Conservation (phyloP, 164 flowering plant species). For the Stephania japonica region DNA sequence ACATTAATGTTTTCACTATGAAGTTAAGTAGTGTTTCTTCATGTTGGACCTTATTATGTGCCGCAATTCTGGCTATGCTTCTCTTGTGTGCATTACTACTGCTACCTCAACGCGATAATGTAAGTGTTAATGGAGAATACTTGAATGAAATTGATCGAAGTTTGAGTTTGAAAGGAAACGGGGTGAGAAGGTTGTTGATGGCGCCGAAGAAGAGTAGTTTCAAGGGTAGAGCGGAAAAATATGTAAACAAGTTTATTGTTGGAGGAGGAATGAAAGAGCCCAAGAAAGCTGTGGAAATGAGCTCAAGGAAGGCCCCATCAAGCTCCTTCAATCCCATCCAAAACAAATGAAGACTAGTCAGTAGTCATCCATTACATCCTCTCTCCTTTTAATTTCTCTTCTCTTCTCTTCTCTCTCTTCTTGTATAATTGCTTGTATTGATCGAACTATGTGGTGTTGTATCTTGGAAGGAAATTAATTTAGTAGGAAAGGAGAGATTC, state of each 20-base stretch:
- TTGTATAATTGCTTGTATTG: not conserved
- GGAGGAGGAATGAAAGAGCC: not conserved
- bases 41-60: not conserved
- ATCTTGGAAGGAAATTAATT: too few species aligned
- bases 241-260: not conserved
- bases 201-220: not conserved
- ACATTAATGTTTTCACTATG: not conserved
- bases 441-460: too few species aligned
- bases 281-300: conserved; percentile 3
- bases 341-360: not conserved
- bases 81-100: not conserved
- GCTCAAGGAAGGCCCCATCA: not conserved
- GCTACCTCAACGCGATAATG: not conserved
- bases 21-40: not conserved
- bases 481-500: too few species aligned
- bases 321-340: not conserved
- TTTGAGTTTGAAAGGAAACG: not conserved
- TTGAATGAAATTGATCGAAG: not conserved
- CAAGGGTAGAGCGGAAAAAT: not conserved
- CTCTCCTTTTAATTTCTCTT: not conserved
- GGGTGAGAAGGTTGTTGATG: not conserved
- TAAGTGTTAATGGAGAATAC: too few species aligned
- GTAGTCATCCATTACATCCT: not conserved
- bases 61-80: not conserved
- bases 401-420: not conserved